A percentile compares a stretch with the other conserved stretches of the same genome.
phyloP scores from a whole-genome alignment of 2,329 filamentous ascomycete species.

The Aspergillus novoparasiticus region DNA sequence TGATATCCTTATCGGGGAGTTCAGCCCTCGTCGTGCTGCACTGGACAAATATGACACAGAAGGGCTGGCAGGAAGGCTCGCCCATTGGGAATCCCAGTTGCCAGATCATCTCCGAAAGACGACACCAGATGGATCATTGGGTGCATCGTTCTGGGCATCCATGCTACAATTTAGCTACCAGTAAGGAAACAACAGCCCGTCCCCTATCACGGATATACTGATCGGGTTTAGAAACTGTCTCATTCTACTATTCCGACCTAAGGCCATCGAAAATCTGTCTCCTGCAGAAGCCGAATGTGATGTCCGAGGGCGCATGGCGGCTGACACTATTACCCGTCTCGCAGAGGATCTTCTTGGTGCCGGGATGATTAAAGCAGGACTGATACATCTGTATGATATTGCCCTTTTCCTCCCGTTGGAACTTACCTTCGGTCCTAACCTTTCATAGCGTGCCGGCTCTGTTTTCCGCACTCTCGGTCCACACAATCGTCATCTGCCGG shows the following conservation, averaged over 20 bases:
- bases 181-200: not conserved
- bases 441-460: conserved; percentile 18
- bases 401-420: fast-evolving
- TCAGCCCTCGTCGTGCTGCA: not conserved
- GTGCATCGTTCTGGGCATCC: not conserved
- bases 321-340: not conserved
- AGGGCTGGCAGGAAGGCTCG: not conserved
- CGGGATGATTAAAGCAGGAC: not conserved
- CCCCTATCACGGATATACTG: not conserved
- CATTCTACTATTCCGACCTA: not conserved
- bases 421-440: not conserved
- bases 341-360: not conserved
- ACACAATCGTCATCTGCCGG: conserved; percentile 28
- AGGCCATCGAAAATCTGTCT: not conserved
- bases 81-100: not conserved
- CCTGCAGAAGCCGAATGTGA: not conserved
- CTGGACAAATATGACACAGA: not conserved
- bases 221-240: not conserved
- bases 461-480: conserved; percentile 28
- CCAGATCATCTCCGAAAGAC: not conserved
- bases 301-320: not conserved
- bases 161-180: not conserved
- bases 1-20: not conserved
- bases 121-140: not conserved
- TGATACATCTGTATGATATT: not conserved